A percentile compares a stretch with the other conserved stretches of the same genome.
phyloP scores from a whole-genome alignment of 495 filamentous ascomycete genomes.

The Articulospora tetracladia region DNA sequence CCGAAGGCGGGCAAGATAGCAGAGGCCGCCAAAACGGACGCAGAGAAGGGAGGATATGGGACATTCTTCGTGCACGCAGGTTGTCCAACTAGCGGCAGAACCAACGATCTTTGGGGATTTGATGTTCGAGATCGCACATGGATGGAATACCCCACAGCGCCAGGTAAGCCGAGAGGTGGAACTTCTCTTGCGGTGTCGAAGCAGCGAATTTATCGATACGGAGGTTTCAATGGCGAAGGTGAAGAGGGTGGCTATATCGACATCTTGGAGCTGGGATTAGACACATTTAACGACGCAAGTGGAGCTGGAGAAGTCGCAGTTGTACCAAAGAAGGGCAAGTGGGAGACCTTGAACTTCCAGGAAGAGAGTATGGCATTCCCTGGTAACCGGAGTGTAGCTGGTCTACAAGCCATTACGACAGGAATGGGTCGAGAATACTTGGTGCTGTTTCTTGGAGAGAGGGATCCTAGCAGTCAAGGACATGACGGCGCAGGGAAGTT shows the following conservation, averaged over 20 bases:
- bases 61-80: conserved; percentile 71
- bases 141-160: conserved; percentile 58
- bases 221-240: conserved; percentile 63
- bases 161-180: conserved; percentile 57
- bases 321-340: conserved; percentile 14
- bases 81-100: conserved; percentile 52
- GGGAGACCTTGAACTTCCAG: conserved; percentile 22
- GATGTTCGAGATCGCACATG: conserved; percentile 53
- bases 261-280: conserved; percentile 44
- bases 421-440: conserved; percentile 54
- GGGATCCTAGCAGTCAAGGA: conserved; percentile 54
- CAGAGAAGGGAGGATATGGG: conserved; percentile 42
- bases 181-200: conserved; percentile 54
- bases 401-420: conserved; percentile 44
- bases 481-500: conserved; percentile 68
- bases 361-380: conserved; percentile 28
- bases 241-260: conserved; percentile 67
- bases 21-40: conserved; percentile 37
- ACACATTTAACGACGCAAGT: conserved; percentile 28
- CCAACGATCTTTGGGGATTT: conserved; percentile 71
- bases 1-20: conserved; percentile 45
- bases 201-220: conserved; percentile 64
- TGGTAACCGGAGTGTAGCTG: conserved; percentile 36
- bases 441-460: conserved; percentile 66
- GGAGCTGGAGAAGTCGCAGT: conserved; percentile 10